A percentile compares a stretch with the other conserved stretches of the same genome.
Evolutionary conservation across 2,329 filamentous ascomycete species (phyloP).

Genomic region (Scedosporium dehoogii): DNA sequence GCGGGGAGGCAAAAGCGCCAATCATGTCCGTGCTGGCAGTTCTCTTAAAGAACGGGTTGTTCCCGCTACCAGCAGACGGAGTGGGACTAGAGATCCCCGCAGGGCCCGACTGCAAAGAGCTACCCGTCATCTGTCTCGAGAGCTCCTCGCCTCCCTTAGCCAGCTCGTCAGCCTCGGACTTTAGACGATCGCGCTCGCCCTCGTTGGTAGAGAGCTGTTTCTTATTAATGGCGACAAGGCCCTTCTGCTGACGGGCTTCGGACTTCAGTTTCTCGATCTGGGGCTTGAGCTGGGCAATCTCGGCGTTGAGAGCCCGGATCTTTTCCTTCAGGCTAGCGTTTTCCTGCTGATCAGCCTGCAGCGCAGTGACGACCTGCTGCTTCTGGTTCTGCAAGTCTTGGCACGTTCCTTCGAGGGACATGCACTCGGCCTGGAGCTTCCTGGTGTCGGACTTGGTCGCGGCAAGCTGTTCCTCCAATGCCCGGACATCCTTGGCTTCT

Average conservation of each 20-base stretch:
- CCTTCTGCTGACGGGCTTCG: conserved; percentile 90
- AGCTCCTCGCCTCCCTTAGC: conserved; percentile 52
- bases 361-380: conserved; percentile 59
- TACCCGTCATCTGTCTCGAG: conserved; percentile 40
- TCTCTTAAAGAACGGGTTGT: conserved; percentile 89
- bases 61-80: conserved; percentile 59
- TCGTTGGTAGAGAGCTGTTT: conserved; percentile 91
- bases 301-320: conserved; percentile 72
- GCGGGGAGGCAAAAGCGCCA: conserved; percentile 40
- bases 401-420: conserved; percentile 69
- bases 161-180: conserved; percentile 64
- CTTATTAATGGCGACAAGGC: conserved; percentile 94
- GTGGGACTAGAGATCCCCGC: conserved; percentile 59
- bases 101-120: conserved; percentile 36
- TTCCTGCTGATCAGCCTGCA: conserved; percentile 83
- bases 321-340: conserved; percentile 79
- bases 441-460: conserved; percentile 69
- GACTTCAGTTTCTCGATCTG: conserved; percentile 88
- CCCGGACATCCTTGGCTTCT: conserved; percentile 77
- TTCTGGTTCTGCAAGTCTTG: conserved; percentile 78
- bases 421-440: conserved; percentile 75
- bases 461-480: conserved; percentile 73
- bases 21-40: conserved; percentile 52
- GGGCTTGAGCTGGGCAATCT: conserved; percentile 75
- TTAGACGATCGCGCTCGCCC: conserved; percentile 77